phyloP scores from a whole-genome alignment of 129 eudicot genomes.

The Arctium minus region DNA sequence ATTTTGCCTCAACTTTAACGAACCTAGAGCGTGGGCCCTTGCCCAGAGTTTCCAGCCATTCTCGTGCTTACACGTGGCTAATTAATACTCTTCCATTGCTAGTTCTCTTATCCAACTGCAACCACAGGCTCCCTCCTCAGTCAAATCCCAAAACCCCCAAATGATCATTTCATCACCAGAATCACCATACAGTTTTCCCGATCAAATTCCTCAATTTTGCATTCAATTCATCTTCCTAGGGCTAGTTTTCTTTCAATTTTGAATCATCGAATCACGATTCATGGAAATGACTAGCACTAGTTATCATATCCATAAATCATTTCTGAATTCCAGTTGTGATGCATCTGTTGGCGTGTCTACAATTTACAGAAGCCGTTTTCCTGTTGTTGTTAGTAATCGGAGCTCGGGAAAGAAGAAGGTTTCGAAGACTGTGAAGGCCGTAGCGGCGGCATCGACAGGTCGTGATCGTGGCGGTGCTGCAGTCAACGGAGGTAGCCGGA shows the following conservation, averaged over 20 bases:
- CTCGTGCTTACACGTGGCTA: conserved; percentile 27
- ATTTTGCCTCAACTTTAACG: neutral
- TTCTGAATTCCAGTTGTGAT: conserved; percentile 22
- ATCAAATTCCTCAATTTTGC: neutral
- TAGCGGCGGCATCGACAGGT: conserved; percentile 19
- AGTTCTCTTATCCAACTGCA: conserved; percentile 15
- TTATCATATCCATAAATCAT: conserved; percentile 17
- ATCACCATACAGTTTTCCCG: neutral
- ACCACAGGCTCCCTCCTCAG: neutral
- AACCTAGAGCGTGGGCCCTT: neutral
- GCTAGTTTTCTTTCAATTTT: neutral
- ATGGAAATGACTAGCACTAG: conserved; percentile 14
- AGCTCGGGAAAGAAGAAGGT: neutral
- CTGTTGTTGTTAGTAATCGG: conserved; percentile 7
- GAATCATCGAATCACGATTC: conserved; percentile 3
- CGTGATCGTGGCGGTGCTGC: conserved; percentile 13
- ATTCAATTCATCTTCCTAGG: neutral
- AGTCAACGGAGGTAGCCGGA: conserved; percentile 19
- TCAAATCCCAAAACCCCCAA: neutral
- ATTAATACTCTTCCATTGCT: conserved; percentile 4
- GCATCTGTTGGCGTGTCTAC: conserved; percentile 16
- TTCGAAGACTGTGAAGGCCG: conserved; percentile 23
- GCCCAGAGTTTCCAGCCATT: conserved; percentile 9
- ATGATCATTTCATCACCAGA: conserved; percentile 12
- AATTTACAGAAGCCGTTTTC: conserved; percentile 10